These are phyloP conservation scores for Brassica incana DNA, from an alignment of 345 rosid species.

Conservation along the genomic window DNA sequence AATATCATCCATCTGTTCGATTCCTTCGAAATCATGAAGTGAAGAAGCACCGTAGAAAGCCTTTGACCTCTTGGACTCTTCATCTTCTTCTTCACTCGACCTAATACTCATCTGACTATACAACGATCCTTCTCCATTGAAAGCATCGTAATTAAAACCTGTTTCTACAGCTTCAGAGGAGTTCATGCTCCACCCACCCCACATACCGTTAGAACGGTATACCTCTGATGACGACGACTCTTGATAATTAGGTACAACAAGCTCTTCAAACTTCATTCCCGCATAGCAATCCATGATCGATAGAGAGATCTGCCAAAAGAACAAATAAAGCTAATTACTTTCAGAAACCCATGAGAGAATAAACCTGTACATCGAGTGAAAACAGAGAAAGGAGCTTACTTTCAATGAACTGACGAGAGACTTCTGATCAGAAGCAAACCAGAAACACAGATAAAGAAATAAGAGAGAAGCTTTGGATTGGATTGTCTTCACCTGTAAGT, in stretches of 20 bases:
- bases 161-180: conserved; percentile 32
- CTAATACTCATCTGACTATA: too few relatives aligned
- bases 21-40: conserved; percentile 50
- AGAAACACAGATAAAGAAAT: conserved; percentile 17
- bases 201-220: conserved; percentile 34
- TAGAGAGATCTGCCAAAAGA: conserved; percentile 2
- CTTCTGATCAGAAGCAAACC: neutral
- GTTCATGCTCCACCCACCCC: conserved; percentile 41
- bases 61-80: conserved; percentile 36
- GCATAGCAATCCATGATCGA: conserved; percentile 37
- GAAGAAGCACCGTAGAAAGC: conserved; percentile 34
- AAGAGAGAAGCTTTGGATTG: conserved; percentile 5
- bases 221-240: conserved; percentile 34
- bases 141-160: conserved; percentile 24
- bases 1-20: conserved; percentile 64
- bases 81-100: too few relatives aligned
- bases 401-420: conserved; percentile 11
- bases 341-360: conserved; percentile 11
- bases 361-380: neutral
- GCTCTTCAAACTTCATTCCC: conserved; percentile 27
- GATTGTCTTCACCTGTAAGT: conserved; percentile 20
- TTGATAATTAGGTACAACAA: conserved; percentile 35
- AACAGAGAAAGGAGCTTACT: conserved; percentile 23
- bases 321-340: conserved; percentile 7
- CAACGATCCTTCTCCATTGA: conserved; percentile 16